Conservation (phyloP, 2,329 filamentous ascomycete species). For the Neopestalotiopsis clavispora region DNA sequence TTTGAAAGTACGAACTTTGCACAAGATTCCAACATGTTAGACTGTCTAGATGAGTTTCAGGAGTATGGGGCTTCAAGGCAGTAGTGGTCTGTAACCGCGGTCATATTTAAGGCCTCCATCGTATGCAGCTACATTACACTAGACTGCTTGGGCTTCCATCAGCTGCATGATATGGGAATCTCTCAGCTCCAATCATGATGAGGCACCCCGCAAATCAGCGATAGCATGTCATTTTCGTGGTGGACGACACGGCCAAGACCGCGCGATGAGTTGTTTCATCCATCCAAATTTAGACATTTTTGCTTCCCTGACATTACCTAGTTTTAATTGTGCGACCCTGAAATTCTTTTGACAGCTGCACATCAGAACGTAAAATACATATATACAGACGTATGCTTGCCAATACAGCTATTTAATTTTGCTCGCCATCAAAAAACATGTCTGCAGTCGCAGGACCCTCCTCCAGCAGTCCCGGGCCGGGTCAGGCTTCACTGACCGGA, state of each 20-base stretch:
- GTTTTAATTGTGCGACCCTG: not conserved
- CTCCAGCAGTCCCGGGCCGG: not conserved
- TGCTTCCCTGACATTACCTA: not conserved
- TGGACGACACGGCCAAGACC: not conserved
- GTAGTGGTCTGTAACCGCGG: not conserved
- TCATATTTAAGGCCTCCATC: no score
- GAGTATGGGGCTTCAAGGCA: not conserved
- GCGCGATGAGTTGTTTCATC: not conserved
- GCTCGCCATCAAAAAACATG: not conserved
- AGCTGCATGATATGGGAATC: not conserved
- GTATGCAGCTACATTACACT: not conserved
- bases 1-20: not conserved
- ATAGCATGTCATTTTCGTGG: not conserved
- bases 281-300: not conserved
- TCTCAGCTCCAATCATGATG: slow-evolving; percentile 12
- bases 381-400: not conserved
- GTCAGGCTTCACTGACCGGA: not conserved
- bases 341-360: not conserved
- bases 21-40: not conserved
- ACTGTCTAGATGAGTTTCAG: not conserved
- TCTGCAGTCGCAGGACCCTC: not conserved
- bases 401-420: not conserved
- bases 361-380: not conserved
- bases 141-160: not conserved
- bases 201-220: slow-evolving; percentile 7